A percentile compares a stretch with the other conserved stretches of the same genome.
phyloP scores from a whole-genome alignment of 768 basidiomycete species.

The Pholiota molesta region DNA sequence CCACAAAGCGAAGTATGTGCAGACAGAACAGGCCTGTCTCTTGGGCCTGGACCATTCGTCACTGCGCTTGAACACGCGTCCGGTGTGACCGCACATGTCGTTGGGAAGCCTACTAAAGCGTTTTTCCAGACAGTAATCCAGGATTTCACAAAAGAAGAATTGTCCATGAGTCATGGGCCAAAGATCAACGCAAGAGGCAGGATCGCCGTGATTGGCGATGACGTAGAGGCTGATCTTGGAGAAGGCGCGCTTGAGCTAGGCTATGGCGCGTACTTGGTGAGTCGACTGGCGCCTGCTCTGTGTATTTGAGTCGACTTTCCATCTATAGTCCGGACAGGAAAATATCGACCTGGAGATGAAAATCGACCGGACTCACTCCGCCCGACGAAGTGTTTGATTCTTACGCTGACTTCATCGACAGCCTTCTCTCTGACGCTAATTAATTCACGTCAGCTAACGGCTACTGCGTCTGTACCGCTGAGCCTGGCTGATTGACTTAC shows the following conservation, averaged over 20 bases:
- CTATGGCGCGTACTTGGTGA: conserved; percentile 66
- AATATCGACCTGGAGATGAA: conserved; percentile 68
- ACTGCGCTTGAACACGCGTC: conserved; percentile 60
- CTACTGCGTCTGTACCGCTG: no score
- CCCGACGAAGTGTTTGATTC: conserved; percentile 58
- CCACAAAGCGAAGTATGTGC: conserved; percentile 58
- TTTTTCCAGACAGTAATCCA: conserved; percentile 64
- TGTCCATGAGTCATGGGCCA: background rate
- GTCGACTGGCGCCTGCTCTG: conserved; percentile 17
- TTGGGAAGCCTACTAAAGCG: conserved; percentile 63
- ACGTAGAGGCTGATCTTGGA: conserved; percentile 65
- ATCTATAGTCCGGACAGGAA: conserved; percentile 63
- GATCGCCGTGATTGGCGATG: conserved; percentile 68
- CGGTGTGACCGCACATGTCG: conserved; percentile 48
- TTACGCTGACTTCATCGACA: conserved; percentile 59
- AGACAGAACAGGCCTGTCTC: conserved; percentile 52
- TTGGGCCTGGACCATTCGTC: conserved; percentile 76
- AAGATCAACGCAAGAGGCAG: conserved; percentile 21
- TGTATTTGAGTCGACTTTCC: conserved; percentile 2
- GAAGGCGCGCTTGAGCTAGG: conserved; percentile 62
- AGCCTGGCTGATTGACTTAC: no score
- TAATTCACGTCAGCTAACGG: background rate
- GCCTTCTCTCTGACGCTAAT: conserved; percentile 27
- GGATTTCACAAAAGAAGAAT: conserved; percentile 29
- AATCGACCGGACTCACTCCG: conserved; percentile 33